Evolutionary conservation across 2,329 filamentous ascomycete species (phyloP).

Genomic region (Fusarium sp.): DNA sequence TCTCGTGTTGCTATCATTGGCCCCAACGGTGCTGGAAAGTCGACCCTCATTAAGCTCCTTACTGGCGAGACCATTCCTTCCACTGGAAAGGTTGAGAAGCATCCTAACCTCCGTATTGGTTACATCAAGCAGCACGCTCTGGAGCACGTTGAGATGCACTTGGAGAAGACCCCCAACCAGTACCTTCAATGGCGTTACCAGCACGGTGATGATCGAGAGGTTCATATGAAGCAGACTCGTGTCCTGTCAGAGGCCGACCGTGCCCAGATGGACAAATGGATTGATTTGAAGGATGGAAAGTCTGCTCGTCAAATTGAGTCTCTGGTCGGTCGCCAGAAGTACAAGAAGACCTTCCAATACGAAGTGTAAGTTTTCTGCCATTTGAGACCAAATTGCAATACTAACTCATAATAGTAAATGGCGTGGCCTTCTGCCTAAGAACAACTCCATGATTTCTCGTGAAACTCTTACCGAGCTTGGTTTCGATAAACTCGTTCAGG

Average conservation of each 20-base stretch:
- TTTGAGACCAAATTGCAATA: background rate
- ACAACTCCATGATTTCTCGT: constrained; percentile 91
- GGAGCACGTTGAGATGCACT: constrained; percentile 99
- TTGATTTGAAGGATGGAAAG: constrained; percentile 87
- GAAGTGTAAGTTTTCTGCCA: constrained; percentile 74
- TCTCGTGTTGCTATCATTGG: constrained; percentile 97
- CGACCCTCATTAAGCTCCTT: constrained; percentile 95
- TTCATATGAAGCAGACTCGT: constrained; percentile 97
- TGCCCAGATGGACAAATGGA: constrained; percentile 88
- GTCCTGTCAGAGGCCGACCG: constrained; percentile 86
- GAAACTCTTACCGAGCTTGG: constrained; percentile 89
- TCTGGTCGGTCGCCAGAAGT: constrained; percentile 96
- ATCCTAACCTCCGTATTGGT: constrained; percentile 97
- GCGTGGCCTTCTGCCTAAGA: constrained; percentile 86
- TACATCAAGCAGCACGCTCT: constrained; percentile 99
- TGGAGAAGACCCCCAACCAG: constrained; percentile 99
- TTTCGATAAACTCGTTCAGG: constrained; percentile 93
- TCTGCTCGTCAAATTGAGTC: constrained; percentile 82
- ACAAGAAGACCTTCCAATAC: constrained; percentile 99
- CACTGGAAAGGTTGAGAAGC: constrained; percentile 91
- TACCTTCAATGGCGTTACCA: constrained; percentile 99
- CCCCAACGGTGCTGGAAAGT: constrained; percentile 97
- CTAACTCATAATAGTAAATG: constrained; percentile 75
- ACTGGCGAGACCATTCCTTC: constrained; percentile 92
- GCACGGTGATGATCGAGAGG: constrained; percentile 96